Evolutionary conservation across 768 basidiomycete species (phyloP), one percentile per base, ranked within the genome.

Genomic region (Coprinellus aureogranulatus): DNA sequence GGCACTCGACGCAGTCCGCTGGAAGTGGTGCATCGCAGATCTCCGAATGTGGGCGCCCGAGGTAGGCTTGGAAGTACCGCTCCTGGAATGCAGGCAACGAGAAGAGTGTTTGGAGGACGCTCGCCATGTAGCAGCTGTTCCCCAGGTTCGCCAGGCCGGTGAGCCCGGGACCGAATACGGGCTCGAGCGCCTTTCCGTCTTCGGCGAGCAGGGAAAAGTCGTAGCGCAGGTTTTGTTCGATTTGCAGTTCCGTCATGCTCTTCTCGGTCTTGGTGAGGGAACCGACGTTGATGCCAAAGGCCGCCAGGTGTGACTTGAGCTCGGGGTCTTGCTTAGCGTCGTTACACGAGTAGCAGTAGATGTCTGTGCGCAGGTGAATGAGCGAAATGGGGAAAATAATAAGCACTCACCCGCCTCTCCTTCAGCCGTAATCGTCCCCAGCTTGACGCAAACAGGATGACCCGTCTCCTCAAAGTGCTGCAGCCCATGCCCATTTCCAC

Each of bases 61-160:
- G 23, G 75, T 96, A 98, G n/a, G 54, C 25, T 2, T 68, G 62
- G 57, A 76, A 73, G 75, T 97, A 98, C 9, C 90, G 85, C 2
- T 76, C 67, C 61, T 85, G 83, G 78, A 97, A 98, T 0, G 83
- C 64, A 0, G 87, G 81, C 2, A 98, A 81, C 2, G 93, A 77
- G 75, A 97, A 96, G 1, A 98, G 62, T 0, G 85, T 83, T 72
- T 98, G 96, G 0, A 98, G 72, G 11, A 93, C 88, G 0, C 94
- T 97, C 1, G 95, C 92, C 87, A 99, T 96, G 75, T 99, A 99
- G 71, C 96, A 99, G 68, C 94, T 94, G 71, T 98, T 98, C 1
- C 96, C 97, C 1, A 99, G 82, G 69, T 99, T 98, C 23, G 85
- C 76, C 0, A 98, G 75, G 1, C 97, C 97, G 0, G 96, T 98